Evolutionary conservation across 495 filamentous ascomycete species (phyloP), one percentile per base, ranked within the genome.

Genomic region (Neurospora cerealis): DNA sequence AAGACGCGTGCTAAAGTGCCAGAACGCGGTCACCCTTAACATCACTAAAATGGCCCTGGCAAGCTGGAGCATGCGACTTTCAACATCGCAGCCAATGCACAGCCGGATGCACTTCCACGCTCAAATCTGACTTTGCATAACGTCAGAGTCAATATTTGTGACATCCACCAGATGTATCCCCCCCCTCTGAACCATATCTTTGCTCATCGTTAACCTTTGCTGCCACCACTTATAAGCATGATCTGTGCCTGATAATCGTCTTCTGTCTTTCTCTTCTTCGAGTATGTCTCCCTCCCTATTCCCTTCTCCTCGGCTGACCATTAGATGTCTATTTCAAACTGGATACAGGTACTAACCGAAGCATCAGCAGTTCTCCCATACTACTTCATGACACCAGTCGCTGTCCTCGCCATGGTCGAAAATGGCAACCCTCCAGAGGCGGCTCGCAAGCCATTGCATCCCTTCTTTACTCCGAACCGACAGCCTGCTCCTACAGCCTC

Each of bases 381-480:
- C 41, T 37, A 19, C n/a, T 69, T 69, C 69, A 81, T 80, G 79
- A 75, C 75, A 70, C 72, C 77, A 37, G 24, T 79, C 32, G 77
- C 75, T 34, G 75, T 80, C 54, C 75, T 79, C 69, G 71, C 71
- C 19, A 81, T 81, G 80, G 69, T 75, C 66, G 76, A 76, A 5
- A 75, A 76, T 72, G 72, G 71, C 70, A 66, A 40, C 42, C 15
- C 73, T 17, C 69, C 71, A 37, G 75, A 69, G 32, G 54, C 73
- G 8, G 40, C 54, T 41, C 77, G 72, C 36, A 77, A 73, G 69
- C 78, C 79, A 7, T 32, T 81, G 60, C 80, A 81, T 62, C 80
- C 80, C 9, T 81, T 81, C 46, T 81, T 81, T 72, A 41, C 75
- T 1, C 74, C 71, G 24, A 76, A 72, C n/a, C 79, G 76, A n/a